Evolutionary conservation across 148 eudicot genomes (phyloP).

Genomic region (Camellia lanceoleosa): DNA sequence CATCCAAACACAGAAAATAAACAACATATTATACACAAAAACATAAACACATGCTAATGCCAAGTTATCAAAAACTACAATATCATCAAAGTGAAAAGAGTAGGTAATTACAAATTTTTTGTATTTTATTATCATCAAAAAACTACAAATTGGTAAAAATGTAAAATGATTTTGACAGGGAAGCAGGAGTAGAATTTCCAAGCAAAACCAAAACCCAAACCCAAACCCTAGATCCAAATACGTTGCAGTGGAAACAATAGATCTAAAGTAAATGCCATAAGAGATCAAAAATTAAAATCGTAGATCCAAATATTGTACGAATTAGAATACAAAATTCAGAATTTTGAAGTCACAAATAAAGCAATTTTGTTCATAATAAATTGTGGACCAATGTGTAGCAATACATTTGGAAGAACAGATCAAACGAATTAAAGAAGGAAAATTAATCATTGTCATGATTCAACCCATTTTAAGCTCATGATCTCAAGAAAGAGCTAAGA

Average conservation of each 20-base stretch:
- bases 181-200: neutral
- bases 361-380: neutral
- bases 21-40: neutral
- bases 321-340: neutral
- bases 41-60: neutral
- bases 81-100: neutral
- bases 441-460: no score
- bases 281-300: conserved; percentile 1
- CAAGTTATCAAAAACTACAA: neutral
- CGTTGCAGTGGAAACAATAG: neutral
- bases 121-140: neutral
- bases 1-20: neutral
- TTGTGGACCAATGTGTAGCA: neutral
- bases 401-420: neutral
- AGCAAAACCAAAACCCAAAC: neutral
- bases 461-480: no score
- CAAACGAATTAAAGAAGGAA: neutral
- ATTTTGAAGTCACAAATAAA: neutral
- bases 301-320: neutral
- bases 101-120: neutral
- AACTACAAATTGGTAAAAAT: neutral
- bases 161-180: neutral
- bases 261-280: neutral
- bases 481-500: no score
- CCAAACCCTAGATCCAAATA: conserved; percentile 25